These are phyloP conservation scores for Colletotrichum spinosum DNA, from an alignment of 2,329 filamentous ascomycete species.

Conservation along the genomic window DNA sequence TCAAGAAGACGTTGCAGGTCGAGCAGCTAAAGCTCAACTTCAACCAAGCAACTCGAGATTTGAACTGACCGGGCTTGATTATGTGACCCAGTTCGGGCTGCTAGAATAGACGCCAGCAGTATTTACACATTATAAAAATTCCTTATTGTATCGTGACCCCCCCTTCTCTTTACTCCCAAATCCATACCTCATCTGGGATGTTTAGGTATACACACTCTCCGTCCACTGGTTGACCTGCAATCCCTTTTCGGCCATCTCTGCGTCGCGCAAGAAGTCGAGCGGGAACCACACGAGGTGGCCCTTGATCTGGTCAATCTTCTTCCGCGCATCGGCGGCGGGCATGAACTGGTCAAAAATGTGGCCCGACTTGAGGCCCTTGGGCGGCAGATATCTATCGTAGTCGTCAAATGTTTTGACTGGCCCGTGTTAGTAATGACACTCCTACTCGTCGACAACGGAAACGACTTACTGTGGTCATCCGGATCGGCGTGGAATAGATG, in stretches of 20 bases:
- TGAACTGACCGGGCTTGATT: background rate
- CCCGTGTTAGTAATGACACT: constrained; percentile 32
- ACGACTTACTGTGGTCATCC: constrained; percentile 77
- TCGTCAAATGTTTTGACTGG: constrained; percentile 88
- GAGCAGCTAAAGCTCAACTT: background rate
- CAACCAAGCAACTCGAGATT: no score
- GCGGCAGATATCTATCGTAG: constrained; percentile 82
- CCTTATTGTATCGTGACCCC: no score
- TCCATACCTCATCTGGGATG: constrained; percentile 51
- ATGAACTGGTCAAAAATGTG: constrained; percentile 88
- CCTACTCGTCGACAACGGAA: constrained; percentile 15
- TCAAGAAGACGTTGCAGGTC: background rate
- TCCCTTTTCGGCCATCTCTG: constrained; percentile 89
- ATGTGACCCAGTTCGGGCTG: background rate
- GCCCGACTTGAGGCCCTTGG: constrained; percentile 79
- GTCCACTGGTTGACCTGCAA: constrained; percentile 88
- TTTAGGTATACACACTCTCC: constrained; percentile 84
- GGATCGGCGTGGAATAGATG: constrained; percentile 89
- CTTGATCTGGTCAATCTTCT: constrained; percentile 82
- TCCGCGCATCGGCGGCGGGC: constrained; percentile 77
- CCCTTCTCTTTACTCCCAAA: constrained; percentile 41
- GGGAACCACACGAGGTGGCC: constrained; percentile 95
- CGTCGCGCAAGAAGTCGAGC: constrained; percentile 85
- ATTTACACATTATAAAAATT: constrained; percentile 30
- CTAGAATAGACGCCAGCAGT: background rate